Percentiles rank a stretch among this genome's conserved stretches.
Evolutionary conservation across 2,329 filamentous ascomycete species (phyloP).

Genomic region (Juglanconis sp.): DNA sequence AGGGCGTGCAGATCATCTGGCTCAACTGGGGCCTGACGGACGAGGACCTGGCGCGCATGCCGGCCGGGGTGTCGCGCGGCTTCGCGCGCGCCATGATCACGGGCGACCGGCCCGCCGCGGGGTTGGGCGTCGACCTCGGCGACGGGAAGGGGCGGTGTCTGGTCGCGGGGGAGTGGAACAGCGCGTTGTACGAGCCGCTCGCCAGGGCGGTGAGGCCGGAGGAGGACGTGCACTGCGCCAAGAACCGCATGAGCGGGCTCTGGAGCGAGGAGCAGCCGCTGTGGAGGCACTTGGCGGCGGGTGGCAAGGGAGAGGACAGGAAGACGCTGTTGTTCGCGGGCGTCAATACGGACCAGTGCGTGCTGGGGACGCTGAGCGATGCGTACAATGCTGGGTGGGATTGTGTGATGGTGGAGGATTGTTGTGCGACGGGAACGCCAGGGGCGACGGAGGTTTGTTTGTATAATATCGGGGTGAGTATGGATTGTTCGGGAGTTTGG

Average conservation of each 20-base stretch:
- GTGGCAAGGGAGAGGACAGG: slow-evolving; percentile 22
- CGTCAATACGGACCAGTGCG: slow-evolving; percentile 62
- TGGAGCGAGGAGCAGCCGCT: slow-evolving; percentile 45
- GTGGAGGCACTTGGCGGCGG: slow-evolving; percentile 33
- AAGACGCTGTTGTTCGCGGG: slow-evolving; percentile 54
- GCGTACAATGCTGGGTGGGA: slow-evolving; percentile 55
- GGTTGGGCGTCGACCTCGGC: slow-evolving; percentile 47
- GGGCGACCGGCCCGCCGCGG: slow-evolving; percentile 19
- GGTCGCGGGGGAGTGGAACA: slow-evolving; percentile 55
- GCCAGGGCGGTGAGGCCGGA: slow-evolving; percentile 30
- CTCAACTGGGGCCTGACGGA: slow-evolving; percentile 57
- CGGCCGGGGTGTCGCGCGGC: slow-evolving; percentile 43
- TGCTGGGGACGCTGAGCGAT: slow-evolving; percentile 53
- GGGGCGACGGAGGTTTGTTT: slow-evolving; percentile 33
- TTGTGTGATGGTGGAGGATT: slow-evolving; percentile 53
- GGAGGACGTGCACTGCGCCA: slow-evolving; percentile 51
- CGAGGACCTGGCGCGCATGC: slow-evolving; percentile 46
- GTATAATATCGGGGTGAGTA: slow-evolving; percentile 35
- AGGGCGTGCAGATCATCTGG: slow-evolving; percentile 51
- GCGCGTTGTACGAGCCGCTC: slow-evolving; percentile 46
- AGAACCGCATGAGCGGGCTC: slow-evolving; percentile 57
- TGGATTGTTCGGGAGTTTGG: background rate
- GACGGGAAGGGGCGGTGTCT: slow-evolving; percentile 41
- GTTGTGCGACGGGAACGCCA: slow-evolving; percentile 47
- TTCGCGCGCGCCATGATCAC: slow-evolving; percentile 42